Evolutionary conservation across 345 rosid species (phyloP).

Genomic region (Hibiscus mutabilis): DNA sequence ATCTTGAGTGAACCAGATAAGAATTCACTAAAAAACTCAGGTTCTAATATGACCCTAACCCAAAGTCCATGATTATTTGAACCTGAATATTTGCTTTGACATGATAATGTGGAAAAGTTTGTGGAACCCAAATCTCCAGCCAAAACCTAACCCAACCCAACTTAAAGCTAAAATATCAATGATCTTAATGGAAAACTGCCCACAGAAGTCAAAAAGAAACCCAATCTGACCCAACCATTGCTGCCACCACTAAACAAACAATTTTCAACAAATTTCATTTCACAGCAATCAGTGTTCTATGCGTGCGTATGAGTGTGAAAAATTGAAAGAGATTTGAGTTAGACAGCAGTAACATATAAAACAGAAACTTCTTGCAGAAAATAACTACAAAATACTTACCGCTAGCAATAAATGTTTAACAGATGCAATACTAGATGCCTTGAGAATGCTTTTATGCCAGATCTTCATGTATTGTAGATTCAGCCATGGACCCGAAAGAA

Average conservation of each 20-base stretch:
- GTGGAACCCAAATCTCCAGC: neutral
- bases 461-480: conserved; percentile 51
- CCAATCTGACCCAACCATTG: neutral
- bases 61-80: neutral
- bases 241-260: neutral
- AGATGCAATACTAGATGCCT: conserved; percentile 47
- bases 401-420: conserved; percentile 47
- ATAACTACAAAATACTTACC: conserved; percentile 36
- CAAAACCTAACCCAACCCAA: neutral
- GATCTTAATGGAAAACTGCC: neutral
- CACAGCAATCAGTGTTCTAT: neutral
- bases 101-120: neutral
- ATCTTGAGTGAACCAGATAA: neutral
- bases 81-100: neutral
- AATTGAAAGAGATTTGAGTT: neutral
- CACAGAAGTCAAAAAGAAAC: neutral
- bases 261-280: neutral
- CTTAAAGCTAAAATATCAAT: neutral
- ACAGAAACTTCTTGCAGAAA: neutral
- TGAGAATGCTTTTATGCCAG: conserved; percentile 57
- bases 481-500: conserved; percentile 85
- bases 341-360: neutral
- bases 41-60: neutral
- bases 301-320: neutral
- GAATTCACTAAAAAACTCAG: neutral